phyloP scores from a whole-genome alignment of 257 asterid species.

The Plantago major region DNA sequence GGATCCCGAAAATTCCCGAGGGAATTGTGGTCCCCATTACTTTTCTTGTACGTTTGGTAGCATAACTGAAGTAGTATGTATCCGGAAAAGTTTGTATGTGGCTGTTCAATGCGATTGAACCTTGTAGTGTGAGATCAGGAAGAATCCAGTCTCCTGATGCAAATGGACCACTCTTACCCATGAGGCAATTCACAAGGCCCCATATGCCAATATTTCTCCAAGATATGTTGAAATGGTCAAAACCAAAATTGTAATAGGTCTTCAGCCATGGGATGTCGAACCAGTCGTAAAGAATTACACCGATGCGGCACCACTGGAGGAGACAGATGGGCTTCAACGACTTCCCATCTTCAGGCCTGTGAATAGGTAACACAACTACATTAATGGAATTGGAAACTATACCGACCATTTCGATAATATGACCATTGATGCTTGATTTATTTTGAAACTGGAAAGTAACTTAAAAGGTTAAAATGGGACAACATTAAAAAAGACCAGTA shows the following conservation, averaged over 20 bases:
- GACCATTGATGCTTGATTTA: too few species aligned
- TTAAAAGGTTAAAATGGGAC: too few species aligned
- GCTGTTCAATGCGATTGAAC: conserved; percentile 64
- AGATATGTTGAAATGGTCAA: conserved; percentile 89
- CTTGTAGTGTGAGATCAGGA: conserved; percentile 89
- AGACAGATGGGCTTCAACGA: conserved; percentile 71
- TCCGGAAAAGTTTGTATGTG: conserved; percentile 61
- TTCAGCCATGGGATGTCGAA: conserved; percentile 75
- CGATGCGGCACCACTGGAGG: conserved; percentile 85
- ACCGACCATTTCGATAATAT: too few species aligned
- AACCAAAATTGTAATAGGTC: conserved; percentile 80
- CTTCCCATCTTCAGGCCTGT: conserved; percentile 84
- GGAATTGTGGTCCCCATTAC: conserved; percentile 70
- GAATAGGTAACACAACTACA: neutral
- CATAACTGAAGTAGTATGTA: conserved; percentile 92
- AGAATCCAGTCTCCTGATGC: conserved; percentile 94
- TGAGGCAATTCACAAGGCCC: conserved; percentile 77
- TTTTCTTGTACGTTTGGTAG: conserved; percentile 73
- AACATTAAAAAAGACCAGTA: too few species aligned
- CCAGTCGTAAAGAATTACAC: conserved; percentile 86
- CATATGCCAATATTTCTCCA: conserved; percentile 63
- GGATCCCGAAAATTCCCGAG: conserved; percentile 79
- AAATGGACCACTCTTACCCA: conserved; percentile 82
- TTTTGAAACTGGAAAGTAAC: too few species aligned
- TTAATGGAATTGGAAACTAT: neutral